Percentiles rank a stretch among this genome's conserved stretches.
These are phyloP conservation scores for Coemansia umbellata DNA, from an alignment of 192 early-diverging fungal species.

Conservation along the genomic window DNA sequence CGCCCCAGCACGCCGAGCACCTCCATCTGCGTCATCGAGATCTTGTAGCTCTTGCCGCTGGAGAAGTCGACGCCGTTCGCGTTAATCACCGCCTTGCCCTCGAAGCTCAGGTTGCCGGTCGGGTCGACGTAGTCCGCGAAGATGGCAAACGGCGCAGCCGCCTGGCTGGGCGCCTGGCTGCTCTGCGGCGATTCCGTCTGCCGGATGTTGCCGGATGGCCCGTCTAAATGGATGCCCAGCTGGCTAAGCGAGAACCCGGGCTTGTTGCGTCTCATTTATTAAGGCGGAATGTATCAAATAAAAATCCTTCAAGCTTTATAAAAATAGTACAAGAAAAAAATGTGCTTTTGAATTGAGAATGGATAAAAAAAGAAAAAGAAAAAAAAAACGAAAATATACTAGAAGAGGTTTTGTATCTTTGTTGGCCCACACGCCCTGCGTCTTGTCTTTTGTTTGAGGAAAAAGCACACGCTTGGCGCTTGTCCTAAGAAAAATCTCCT, in stretches of 20 bases:
- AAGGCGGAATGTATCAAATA: not conserved
- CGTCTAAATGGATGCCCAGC: constrained; percentile 26
- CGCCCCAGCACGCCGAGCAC: constrained; percentile 78
- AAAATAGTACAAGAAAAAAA: not conserved
- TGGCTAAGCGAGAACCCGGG: constrained; percentile 41
- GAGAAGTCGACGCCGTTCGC: constrained; percentile 89
- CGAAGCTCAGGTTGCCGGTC: constrained; percentile 82
- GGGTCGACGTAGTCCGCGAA: constrained; percentile 43
- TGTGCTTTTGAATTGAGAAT: not conserved
- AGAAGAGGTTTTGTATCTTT: too few species aligned
- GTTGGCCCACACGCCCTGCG: too few species aligned
- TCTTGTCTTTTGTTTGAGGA: too few species aligned
- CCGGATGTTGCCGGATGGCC: not conserved
- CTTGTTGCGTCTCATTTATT: constrained; percentile 48
- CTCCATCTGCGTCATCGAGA: constrained; percentile 81
- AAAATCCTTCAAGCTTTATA: not conserved
- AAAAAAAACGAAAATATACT: too few species aligned
- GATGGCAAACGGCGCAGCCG: constrained; percentile 12
- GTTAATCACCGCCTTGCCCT: constrained; percentile 88
- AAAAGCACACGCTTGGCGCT: too few species aligned
- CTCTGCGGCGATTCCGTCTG: not conserved
- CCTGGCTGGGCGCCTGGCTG: not conserved
- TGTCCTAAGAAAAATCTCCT: too few species aligned
- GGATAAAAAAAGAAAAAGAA: too few species aligned
- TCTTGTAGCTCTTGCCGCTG: constrained; percentile 81